A percentile compares a stretch with the other conserved stretches of the same genome.
These are phyloP conservation scores for Chrysopogon serrulatus DNA, from an alignment of 176 grass and related monocot genomes.

Conservation along the genomic window DNA sequence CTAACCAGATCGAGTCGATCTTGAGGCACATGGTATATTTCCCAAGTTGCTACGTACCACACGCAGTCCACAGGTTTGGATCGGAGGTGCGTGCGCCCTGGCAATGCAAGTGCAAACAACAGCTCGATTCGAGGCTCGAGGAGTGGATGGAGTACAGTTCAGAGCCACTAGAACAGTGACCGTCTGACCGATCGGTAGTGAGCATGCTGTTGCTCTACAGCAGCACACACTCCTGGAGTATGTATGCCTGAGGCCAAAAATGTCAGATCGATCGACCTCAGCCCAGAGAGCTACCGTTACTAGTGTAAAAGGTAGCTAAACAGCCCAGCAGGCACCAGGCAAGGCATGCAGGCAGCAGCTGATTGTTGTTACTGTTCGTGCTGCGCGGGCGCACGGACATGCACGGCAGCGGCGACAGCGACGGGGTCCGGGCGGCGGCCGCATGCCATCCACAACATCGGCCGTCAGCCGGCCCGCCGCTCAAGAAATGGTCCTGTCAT, in stretches of 20 bases:
- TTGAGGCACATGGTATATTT: neutral
- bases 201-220: neutral
- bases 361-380: neutral
- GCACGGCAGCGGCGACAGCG: slow-evolving; percentile 9
- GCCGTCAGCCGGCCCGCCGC: neutral
- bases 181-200: neutral
- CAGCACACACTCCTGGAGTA: no score
- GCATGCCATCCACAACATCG: slow-evolving; percentile 7
- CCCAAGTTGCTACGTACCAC: neutral
- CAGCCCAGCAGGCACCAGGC: no score
- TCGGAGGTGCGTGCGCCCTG: neutral
- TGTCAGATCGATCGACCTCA: neutral
- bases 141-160: neutral
- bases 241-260: neutral
- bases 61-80: neutral
- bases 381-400: neutral
- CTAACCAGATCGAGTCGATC: neutral
- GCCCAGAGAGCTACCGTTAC: neutral
- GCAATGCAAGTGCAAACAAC: neutral
- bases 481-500: slow-evolving; percentile 29
- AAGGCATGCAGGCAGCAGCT: no score
- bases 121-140: neutral
- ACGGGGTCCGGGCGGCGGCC: neutral
- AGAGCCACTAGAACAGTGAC: neutral
- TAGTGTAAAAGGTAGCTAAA: neutral